These are phyloP conservation scores for Penicillium subrubescens DNA, from an alignment of 495 filamentous ascomycete species.

Conservation along the genomic window DNA sequence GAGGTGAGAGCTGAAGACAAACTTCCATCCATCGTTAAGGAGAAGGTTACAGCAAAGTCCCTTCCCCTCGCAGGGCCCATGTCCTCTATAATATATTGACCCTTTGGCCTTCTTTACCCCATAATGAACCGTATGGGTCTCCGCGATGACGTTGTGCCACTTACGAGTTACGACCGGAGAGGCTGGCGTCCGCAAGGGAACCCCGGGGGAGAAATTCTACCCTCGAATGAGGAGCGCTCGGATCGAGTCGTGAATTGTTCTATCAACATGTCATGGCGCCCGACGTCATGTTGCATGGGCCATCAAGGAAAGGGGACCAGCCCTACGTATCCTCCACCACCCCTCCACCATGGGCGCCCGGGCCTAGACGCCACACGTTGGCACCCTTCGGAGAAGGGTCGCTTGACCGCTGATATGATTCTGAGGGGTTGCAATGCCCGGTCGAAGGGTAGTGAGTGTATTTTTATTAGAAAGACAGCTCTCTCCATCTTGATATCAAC, in stretches of 20 bases:
- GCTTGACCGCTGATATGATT: not conserved
- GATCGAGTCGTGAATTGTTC: not conserved
- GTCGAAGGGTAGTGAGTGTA: not conserved
- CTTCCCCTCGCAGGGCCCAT: not conserved
- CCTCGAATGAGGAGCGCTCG: not conserved
- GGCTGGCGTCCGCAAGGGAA: not conserved
- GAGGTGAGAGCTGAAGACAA: not conserved
- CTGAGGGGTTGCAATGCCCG: not conserved
- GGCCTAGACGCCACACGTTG: not conserved
- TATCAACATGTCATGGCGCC: not conserved
- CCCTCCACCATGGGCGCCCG: not conserved
- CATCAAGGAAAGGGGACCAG: constrained; percentile 14
- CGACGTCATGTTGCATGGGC: constrained; percentile 29
- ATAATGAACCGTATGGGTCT: not conserved
- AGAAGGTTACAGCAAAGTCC: not conserved
- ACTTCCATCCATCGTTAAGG: not conserved
- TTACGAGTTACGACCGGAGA: not conserved
- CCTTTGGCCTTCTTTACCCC: not conserved
- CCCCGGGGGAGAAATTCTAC: not conserved
- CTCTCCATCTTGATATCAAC: not conserved
- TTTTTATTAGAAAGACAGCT: not conserved
- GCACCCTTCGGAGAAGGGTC: not conserved
- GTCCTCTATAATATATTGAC: not conserved
- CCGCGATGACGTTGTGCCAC: not conserved
- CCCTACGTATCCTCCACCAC: constrained; percentile 5